Percentiles rank a stretch among this genome's conserved stretches.
These are phyloP conservation scores for Acacia pycnantha DNA, from an alignment of 331 rosid genomes.

Conservation along the genomic window DNA sequence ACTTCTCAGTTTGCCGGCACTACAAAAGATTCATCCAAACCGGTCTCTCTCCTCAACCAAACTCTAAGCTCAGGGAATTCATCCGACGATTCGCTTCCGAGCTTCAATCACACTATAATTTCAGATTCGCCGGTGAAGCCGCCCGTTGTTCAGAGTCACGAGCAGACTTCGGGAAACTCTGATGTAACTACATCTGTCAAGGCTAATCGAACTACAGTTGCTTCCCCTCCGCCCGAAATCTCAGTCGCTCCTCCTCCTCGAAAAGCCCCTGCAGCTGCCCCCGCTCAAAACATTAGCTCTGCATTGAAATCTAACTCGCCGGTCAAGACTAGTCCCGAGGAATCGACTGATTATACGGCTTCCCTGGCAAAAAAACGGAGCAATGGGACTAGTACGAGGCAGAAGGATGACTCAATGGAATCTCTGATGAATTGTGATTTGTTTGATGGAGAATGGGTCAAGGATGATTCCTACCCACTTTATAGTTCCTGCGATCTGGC, in stretches of 20 bases:
- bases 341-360: constrained; percentile 39
- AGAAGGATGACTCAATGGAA: constrained; percentile 43
- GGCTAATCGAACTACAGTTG: constrained; percentile 42
- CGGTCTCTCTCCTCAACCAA: constrained; percentile 23
- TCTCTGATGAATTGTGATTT: constrained; percentile 76
- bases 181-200: constrained; percentile 6
- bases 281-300: constrained; percentile 30
- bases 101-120: constrained; percentile 34
- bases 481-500: constrained; percentile 72
- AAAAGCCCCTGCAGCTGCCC: background rate
- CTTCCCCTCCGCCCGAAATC: constrained; percentile 13
- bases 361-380: constrained; percentile 43
- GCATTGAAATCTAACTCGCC: constrained; percentile 22
- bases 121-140: constrained; percentile 24
- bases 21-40: constrained; percentile 20
- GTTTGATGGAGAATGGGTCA: constrained; percentile 80
- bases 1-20: constrained; percentile 27
- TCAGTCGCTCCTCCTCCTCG: constrained; percentile 23
- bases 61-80: constrained; percentile 31
- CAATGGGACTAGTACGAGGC: constrained; percentile 37
- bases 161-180: constrained; percentile 24
- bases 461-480: constrained; percentile 70
- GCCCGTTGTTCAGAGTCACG: constrained; percentile 28
- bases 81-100: constrained; percentile 23
- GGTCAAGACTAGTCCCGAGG: constrained; percentile 21